Percentiles rank a stretch among this genome's conserved stretches.
Evolutionary conservation across 2,329 filamentous ascomycete genomes (phyloP).

Genomic region (Aspergillus novofumigatus): DNA sequence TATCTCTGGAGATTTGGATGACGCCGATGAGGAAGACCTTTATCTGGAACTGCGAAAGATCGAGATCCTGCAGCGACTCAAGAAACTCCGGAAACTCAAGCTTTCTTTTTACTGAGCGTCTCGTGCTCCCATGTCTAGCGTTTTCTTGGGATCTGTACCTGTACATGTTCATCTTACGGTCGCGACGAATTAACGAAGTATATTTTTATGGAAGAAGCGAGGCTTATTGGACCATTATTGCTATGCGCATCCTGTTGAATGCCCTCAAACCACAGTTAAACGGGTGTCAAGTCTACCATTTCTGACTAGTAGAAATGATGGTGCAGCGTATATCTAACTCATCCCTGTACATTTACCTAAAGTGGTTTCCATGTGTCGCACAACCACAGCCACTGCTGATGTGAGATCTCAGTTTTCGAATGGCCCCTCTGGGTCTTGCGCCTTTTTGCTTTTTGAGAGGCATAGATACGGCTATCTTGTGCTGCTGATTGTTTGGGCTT

Average conservation of each 20-base stretch:
- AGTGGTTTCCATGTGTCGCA: not conserved
- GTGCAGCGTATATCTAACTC: too few species aligned
- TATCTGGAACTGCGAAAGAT: constrained; percentile 32
- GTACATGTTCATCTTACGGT: not conserved
- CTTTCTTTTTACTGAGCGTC: constrained; percentile 11
- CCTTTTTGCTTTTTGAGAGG: not conserved
- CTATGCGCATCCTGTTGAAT: not conserved
- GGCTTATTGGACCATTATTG: not conserved
- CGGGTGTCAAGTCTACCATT: too few species aligned
- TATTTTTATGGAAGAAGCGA: not conserved
- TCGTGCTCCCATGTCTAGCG: not conserved
- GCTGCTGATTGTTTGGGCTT: too few species aligned
- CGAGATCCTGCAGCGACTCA: constrained; percentile 33
- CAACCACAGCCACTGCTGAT: not conserved
- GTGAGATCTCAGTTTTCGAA: not conserved
- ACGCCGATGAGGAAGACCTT: constrained; percentile 34
- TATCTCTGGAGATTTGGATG: constrained; percentile 26
- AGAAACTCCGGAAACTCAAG: constrained; percentile 25
- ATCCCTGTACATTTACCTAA: not conserved
- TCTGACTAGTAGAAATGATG: too few species aligned
- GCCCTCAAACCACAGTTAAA: too few species aligned
- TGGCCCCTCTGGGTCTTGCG: not conserved
- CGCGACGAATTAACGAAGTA: not conserved
- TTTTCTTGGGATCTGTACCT: not conserved
- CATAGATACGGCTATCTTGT: not conserved